Conservation (phyloP, 768 basidiomycete genomes). For the Tulasnella sp. region DNA sequence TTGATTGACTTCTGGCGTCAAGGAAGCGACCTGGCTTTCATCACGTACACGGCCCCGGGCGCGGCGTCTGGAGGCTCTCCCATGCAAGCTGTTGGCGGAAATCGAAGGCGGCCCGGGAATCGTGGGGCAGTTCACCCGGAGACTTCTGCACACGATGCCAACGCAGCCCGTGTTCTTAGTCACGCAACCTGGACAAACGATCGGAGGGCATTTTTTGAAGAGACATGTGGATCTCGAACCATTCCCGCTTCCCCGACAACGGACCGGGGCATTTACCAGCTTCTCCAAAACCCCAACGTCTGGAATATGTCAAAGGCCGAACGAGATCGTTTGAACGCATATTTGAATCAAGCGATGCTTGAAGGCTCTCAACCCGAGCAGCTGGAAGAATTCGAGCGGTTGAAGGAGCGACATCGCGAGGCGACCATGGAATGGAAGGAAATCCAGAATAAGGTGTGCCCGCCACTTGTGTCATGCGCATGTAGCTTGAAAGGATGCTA, state of each 20-base stretch:
- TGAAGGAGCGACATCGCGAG: slow-evolving; percentile 50
- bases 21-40: slow-evolving; percentile 54
- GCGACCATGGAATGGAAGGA: slow-evolving; percentile 48
- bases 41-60: not conserved
- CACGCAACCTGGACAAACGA: not conserved
- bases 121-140: not conserved
- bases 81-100: not conserved
- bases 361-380: slow-evolving; percentile 42
- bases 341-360: slow-evolving; percentile 55
- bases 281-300: slow-evolving; percentile 45
- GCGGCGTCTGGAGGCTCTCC: not conserved
- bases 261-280: slow-evolving; percentile 48
- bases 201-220: not conserved
- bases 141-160: not conserved
- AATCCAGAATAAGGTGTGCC: slow-evolving; percentile 56
- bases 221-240: slow-evolving; percentile 34
- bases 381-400: slow-evolving; percentile 51
- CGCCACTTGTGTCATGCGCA: not conserved
- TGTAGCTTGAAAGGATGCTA: not conserved
- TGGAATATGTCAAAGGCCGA: slow-evolving; percentile 62
- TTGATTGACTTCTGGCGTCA: slow-evolving; percentile 58
- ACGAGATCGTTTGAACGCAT: slow-evolving; percentile 49
- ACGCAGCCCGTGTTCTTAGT: not conserved
- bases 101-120: not conserved
- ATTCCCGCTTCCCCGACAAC: slow-evolving; percentile 48